phyloP scores from a whole-genome alignment of 2,329 filamentous ascomycete genomes.

The Botrytis pseudocinerea region DNA sequence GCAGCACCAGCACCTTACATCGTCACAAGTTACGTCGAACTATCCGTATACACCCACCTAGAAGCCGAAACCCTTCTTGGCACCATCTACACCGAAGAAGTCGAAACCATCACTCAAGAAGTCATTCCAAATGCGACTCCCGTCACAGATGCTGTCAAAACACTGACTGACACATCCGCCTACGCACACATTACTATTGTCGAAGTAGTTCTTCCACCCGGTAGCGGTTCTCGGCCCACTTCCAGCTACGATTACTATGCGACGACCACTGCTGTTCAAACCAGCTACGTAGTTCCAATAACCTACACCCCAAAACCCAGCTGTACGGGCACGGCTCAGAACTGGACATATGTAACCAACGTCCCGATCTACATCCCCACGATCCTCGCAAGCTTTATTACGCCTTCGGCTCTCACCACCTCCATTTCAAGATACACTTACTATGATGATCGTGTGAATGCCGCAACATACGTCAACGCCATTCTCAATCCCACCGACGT shows the following conservation, averaged over 20 bases:
- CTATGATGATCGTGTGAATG: neutral
- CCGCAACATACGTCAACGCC: neutral
- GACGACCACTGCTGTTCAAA: neutral
- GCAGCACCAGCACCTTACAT: conserved; percentile 31
- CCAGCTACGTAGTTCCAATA: neutral
- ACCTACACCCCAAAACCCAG: neutral
- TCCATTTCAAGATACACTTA: neutral
- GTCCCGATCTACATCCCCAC: neutral
- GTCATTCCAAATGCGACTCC: conserved; percentile 1
- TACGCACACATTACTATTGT: conserved; percentile 5
- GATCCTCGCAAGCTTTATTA: neutral
- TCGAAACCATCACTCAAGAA: neutral
- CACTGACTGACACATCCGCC: neutral
- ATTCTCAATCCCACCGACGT: conserved; percentile 1
- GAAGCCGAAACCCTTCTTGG: neutral
- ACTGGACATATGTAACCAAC: conserved; percentile 12
- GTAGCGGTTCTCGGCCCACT: neutral
- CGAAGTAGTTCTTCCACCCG: neutral
- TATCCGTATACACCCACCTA: conserved; percentile 28
- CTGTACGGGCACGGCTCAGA: neutral
- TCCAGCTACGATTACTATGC: neutral
- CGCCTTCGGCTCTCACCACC: neutral
- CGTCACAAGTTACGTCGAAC: conserved; percentile 30
- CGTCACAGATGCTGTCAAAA: neutral
- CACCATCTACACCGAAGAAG: neutral